Base-by-base conservation (phyloP, 768 basidiomycete species). In the Psilocybe azurescens region DNA sequence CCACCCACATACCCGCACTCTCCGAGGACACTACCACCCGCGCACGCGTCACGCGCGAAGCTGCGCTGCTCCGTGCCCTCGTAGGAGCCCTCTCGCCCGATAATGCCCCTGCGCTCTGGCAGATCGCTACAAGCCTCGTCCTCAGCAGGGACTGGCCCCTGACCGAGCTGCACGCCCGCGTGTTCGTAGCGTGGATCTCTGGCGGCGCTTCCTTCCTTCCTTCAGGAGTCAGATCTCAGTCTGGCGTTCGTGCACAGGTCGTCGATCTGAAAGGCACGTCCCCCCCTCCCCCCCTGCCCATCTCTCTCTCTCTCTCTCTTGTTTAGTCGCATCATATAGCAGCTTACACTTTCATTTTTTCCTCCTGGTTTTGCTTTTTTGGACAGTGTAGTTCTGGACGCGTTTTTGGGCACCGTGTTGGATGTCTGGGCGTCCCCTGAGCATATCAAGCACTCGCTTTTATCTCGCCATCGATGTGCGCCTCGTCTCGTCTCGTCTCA, bases 401-500 rank as follows among this genome's bases (percentile, higher is more conserved):
- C 73, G 1, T 76, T 90, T 36, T 73, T 90, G 24, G 73, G 79
- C 41, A 77, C 73, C 51, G 73, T 85, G 1, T 70, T 92, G 6
- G 84, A 86, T 5, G 70, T 81, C 0, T 99, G 97, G 97, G 81
- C 89, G 3, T 83, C 88, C 24, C 74, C 86, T 1, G 90, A 90
- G 50, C 90, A 95, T 68, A 81, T 97, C 69, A 91, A 87, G 63
- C 90, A 91, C 72, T 93, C 94, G 0, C 75, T 92, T 24, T 78
- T 94, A 6, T 83, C 86, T 20, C 82, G 83, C 18, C 94, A 97
- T 75, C 86, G 78, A 56, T 93, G 94, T 94, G 74, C 63, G 90
- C 33, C 33, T 36, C 33, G 33, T n/a, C 30, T 39, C 79, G 24
- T 14, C 14, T 28, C 47, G 1, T 33, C 38, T n/a, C 24, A 24